These are phyloP conservation scores for Punica granatum DNA, from an alignment of 345 rosid species.

Conservation along the genomic window DNA sequence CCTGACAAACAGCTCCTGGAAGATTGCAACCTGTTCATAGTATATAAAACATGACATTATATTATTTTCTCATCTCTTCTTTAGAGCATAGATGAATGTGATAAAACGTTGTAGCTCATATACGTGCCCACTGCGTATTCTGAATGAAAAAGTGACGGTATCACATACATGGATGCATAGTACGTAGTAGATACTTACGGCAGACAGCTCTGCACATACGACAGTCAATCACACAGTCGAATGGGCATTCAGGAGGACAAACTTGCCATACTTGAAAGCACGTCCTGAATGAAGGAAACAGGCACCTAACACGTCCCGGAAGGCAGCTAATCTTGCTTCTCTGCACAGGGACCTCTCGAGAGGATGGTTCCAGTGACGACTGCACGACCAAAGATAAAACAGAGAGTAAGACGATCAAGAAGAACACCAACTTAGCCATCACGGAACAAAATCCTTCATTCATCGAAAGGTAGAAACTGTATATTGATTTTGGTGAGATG, in stretches of 20 bases:
- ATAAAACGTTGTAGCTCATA: too few species aligned
- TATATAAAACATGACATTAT: constrained; percentile 23
- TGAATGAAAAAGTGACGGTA: too few species aligned
- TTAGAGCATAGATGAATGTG: too few species aligned
- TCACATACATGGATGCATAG: too few species aligned
- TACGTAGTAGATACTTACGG: constrained; percentile 4
- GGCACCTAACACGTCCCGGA: neutral
- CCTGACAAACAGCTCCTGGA: constrained; percentile 29
- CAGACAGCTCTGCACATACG: neutral
- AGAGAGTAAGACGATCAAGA: neutral
- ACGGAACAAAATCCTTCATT: too few species aligned
- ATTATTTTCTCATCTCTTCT: too few species aligned
- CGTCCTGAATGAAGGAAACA: neutral
- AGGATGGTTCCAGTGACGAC: neutral
- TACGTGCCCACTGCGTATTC: too few species aligned
- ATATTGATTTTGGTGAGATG: too few species aligned
- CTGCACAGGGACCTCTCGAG: neutral
- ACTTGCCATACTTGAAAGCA: neutral
- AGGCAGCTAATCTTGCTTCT: neutral
- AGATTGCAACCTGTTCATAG: constrained; percentile 49
- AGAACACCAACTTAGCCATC: neutral
- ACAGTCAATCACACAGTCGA: neutral
- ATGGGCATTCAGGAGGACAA: constrained; percentile 2
- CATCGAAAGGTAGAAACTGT: too few species aligned
- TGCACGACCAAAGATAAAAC: neutral